Evolutionary conservation across 2,329 filamentous ascomycete species (phyloP).

Genomic region (Neocatenulostroma microsporum): DNA sequence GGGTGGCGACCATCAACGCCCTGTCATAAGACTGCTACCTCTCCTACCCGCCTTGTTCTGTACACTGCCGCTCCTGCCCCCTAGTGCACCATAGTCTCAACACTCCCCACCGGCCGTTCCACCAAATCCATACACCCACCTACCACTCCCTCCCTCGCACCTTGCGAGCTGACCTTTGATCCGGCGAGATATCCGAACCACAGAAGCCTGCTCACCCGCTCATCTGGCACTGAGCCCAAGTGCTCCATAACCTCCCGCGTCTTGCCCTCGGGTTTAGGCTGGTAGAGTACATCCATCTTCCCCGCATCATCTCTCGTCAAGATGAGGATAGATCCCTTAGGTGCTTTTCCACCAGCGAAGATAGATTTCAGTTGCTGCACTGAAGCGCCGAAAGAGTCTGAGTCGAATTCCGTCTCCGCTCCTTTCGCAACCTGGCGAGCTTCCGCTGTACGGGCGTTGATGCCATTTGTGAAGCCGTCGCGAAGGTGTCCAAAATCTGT

Average conservation of each 20-base stretch:
- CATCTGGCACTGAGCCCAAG: conserved; percentile 68
- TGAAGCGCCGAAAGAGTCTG: conserved; percentile 67
- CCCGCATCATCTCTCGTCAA: conserved; percentile 61
- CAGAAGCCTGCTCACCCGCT: conserved; percentile 69
- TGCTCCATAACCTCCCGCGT: conserved; percentile 37
- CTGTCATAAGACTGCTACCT: no score
- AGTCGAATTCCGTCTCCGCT: conserved; percentile 48
- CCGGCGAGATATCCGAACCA: conserved; percentile 90
- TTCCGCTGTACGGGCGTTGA: conserved; percentile 63
- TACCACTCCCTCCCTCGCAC: conserved; percentile 71
- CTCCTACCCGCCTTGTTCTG: no score
- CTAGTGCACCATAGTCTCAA: conserved; percentile 62
- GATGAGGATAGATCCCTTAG: conserved; percentile 71
- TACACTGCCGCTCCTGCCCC: no score
- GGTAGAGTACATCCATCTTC: conserved; percentile 59
- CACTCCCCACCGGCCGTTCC: conserved; percentile 77
- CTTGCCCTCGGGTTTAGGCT: conserved; percentile 38
- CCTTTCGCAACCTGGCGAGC: conserved; percentile 38
- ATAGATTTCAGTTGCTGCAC: conserved; percentile 70
- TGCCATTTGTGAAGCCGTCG: conserved; percentile 81
- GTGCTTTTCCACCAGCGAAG: conserved; percentile 70
- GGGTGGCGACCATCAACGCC: no score
- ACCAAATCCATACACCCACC: conserved; percentile 84
- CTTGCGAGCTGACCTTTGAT: conserved; percentile 76
- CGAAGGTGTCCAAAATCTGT: conserved; percentile 90